Percentiles rank a stretch among this genome's conserved stretches.
These are phyloP conservation scores for Orbilia ellipsospora DNA, from an alignment of 2,329 filamentous ascomycete species.

Conservation along the genomic window DNA sequence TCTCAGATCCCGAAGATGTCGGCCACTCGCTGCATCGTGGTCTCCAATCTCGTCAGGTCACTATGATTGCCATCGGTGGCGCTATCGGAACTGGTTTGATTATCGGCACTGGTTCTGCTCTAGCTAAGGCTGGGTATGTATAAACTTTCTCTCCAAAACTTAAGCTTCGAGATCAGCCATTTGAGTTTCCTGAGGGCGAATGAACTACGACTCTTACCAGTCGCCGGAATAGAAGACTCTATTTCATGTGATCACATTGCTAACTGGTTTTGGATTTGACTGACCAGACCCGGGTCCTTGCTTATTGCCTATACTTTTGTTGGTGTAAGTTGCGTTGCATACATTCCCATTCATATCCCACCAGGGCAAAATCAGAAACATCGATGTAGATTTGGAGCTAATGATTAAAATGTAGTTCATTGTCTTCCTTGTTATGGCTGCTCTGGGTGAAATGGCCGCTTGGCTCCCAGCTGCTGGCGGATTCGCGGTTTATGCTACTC, in stretches of 20 bases:
- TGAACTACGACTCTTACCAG: neutral
- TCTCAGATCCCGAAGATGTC: constrained; percentile 48
- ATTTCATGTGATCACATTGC: constrained; percentile 10
- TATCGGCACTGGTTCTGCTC: constrained; percentile 72
- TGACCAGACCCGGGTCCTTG: constrained; percentile 60
- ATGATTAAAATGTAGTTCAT: constrained; percentile 37
- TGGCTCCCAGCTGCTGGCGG: constrained; percentile 81
- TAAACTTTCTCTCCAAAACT: constrained; percentile 14
- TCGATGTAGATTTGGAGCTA: constrained; percentile 4
- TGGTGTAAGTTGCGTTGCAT: constrained; percentile 58
- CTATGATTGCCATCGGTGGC: constrained; percentile 78
- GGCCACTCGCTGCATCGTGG: constrained; percentile 65
- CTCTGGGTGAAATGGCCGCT: constrained; percentile 74
- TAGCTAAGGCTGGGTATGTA: constrained; percentile 65
- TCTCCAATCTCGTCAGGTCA: constrained; percentile 68
- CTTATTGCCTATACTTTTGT: constrained; percentile 64
- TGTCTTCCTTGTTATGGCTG: constrained; percentile 52
- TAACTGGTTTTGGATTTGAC: constrained; percentile 34
- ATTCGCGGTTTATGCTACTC: constrained; percentile 79
- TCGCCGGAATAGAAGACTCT: neutral
- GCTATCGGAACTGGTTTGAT: constrained; percentile 80
- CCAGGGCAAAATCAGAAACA: neutral
- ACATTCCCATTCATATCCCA: neutral
- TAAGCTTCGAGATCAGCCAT: constrained; percentile 28
- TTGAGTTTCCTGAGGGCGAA: constrained; percentile 15